Percentiles rank a stretch among this genome's conserved stretches.
phyloP scores from a whole-genome alignment of 2,329 filamentous ascomycete genomes.

The Aspergillus arachidicola region DNA sequence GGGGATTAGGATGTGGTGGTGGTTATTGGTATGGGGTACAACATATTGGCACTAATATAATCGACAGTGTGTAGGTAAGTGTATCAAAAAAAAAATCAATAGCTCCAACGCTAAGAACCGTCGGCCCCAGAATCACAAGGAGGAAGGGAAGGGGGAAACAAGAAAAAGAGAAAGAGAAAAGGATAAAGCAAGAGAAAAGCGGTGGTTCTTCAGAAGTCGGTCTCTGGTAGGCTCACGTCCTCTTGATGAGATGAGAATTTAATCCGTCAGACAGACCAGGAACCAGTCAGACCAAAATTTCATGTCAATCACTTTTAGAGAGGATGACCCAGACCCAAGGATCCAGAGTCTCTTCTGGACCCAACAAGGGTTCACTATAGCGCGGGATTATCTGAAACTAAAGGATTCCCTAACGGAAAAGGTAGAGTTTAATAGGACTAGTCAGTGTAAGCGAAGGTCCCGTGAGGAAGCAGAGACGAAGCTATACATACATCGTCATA shows the following conservation, averaged over 20 bases:
- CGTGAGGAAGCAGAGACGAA: background rate
- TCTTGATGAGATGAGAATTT: background rate
- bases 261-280: background rate
- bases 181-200: background rate
- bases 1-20: background rate
- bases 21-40: conserved; percentile 2
- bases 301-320: background rate
- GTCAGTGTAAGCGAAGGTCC: background rate
- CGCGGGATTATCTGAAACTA: conserved; percentile 4
- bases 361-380: conserved; percentile 9
- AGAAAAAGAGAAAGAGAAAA: background rate
- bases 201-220: background rate
- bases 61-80: background rate
- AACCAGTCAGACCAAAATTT: conserved; percentile 2
- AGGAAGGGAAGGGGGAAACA: background rate
- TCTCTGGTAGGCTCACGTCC: background rate
- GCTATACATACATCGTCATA: background rate
- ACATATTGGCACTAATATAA: conserved; percentile 5
- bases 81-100: background rate
- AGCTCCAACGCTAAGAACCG: background rate
- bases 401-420: background rate
- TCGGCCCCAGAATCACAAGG: background rate
- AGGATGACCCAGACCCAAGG: conserved; percentile 21
- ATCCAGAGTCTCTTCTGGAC: conserved; percentile 19
- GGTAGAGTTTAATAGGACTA: background rate